A percentile compares a stretch with the other conserved stretches of the same genome.
Conservation (phyloP, 2,329 filamentous ascomycete genomes). For the Cercospora brassicicola region DNA sequence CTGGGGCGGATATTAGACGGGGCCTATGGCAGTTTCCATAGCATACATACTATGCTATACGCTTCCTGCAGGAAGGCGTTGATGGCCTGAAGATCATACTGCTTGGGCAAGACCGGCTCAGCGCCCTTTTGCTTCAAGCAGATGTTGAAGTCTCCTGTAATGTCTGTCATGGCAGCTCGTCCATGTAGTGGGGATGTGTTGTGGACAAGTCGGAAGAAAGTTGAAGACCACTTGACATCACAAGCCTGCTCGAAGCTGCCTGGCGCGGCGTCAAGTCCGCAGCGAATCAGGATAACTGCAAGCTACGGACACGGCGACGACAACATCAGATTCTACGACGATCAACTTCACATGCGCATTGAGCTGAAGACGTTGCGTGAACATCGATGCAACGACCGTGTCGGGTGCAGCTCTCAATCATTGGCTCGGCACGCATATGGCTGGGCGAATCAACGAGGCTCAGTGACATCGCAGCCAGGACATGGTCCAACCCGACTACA, state of each 20-base stretch:
- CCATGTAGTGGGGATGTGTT: conserved; percentile 1
- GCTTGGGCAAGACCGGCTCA: conserved; percentile 49
- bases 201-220: not conserved
- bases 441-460: too few species aligned
- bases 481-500: too few species aligned
- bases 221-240: conserved; percentile 15
- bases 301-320: too few species aligned
- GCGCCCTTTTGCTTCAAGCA: conserved; percentile 61
- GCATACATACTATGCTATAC: conserved; percentile 73
- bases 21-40: conserved; percentile 35
- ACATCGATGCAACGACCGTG: too few species aligned
- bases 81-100: conserved; percentile 50
- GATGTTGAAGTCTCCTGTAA: conserved; percentile 69
- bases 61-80: conserved; percentile 93
- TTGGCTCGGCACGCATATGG: too few species aligned
- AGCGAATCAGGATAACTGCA: not conserved
- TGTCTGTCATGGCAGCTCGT: conserved; percentile 50
- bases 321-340: too few species aligned
- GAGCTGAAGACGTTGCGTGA: too few species aligned
- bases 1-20: conserved; percentile 51
- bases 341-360: too few species aligned
- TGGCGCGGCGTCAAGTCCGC: not conserved
- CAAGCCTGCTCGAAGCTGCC: not conserved
- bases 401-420: too few species aligned
- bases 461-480: too few species aligned